phyloP scores from a whole-genome alignment of 805 yeast genomes.

The Ogataea neopini region DNA sequence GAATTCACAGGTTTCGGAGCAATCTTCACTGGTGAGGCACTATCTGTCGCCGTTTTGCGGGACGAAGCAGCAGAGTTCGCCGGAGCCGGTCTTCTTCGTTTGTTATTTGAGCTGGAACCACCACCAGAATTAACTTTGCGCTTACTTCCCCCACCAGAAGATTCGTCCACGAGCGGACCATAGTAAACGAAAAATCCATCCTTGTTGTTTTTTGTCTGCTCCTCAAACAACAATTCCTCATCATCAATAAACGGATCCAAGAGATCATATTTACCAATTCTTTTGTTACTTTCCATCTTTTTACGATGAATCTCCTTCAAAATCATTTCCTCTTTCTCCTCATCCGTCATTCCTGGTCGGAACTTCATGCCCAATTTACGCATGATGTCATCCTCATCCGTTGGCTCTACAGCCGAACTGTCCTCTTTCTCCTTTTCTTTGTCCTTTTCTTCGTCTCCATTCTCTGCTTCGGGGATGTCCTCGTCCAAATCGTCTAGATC shows the following conservation, averaged over 20 bases:
- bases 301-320: conserved; percentile 34
- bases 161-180: conserved; percentile 81
- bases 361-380: conserved; percentile 31
- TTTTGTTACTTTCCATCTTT: conserved; percentile 57
- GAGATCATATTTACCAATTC: conserved; percentile 87
- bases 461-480: conserved; percentile 43
- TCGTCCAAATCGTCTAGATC: conserved; percentile 52
- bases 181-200: conserved; percentile 96
- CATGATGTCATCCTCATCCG: conserved; percentile 39
- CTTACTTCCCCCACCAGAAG: conserved; percentile 19
- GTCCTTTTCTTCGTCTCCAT: conserved; percentile 10
- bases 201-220: conserved; percentile 85
- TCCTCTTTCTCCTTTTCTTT: background rate
- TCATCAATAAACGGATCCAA: conserved; percentile 98
- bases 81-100: conserved; percentile 7
- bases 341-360: conserved; percentile 35
- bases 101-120: conserved; percentile 4
- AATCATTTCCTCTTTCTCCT: conserved; percentile 35
- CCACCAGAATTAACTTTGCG: conserved; percentile 10
- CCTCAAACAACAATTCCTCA: conserved; percentile 88
- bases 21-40: conserved; percentile 12
- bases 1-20: conserved; percentile 12
- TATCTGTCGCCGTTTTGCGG: conserved; percentile 4
- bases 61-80: background rate
- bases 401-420: conserved; percentile 27